A percentile compares a stretch with the other conserved stretches of the same genome.
phyloP scores from a whole-genome alignment of 306 rosid species.

The Sindora glabra region DNA sequence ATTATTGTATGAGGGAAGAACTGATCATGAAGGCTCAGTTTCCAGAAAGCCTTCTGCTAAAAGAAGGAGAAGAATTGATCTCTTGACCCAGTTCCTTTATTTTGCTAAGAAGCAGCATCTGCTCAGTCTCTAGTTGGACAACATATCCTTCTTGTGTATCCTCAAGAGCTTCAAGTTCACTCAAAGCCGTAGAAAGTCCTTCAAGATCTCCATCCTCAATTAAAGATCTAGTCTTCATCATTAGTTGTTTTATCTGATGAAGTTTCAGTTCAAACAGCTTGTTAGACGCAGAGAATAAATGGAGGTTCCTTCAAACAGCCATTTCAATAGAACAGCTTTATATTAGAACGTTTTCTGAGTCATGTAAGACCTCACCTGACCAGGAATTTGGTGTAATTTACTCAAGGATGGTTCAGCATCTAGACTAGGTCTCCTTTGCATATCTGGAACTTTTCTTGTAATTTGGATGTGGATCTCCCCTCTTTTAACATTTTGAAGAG shows the following conservation, averaged over 20 bases:
- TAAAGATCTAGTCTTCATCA: slow-evolving; percentile 47
- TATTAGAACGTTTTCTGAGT: neutral
- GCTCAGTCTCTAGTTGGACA: slow-evolving; percentile 76
- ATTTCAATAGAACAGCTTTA: too few species aligned
- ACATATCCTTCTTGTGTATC: slow-evolving; percentile 69
- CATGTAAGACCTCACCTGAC: slow-evolving; percentile 44
- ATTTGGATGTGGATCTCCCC: slow-evolving; percentile 89
- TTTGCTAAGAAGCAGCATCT: slow-evolving; percentile 74
- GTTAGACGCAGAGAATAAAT: slow-evolving; percentile 1
- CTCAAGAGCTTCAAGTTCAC: slow-evolving; percentile 68
- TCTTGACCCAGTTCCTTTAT: slow-evolving; percentile 77
- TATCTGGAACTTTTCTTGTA: slow-evolving; percentile 73
- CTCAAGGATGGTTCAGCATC: slow-evolving; percentile 64
- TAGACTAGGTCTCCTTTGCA: slow-evolving; percentile 46
- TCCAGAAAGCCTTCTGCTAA: slow-evolving; percentile 34
- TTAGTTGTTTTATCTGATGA: slow-evolving; percentile 67
- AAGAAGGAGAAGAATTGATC: slow-evolving; percentile 53
- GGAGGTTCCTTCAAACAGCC: neutral
- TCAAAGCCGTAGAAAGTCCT: slow-evolving; percentile 47
- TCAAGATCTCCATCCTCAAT: slow-evolving; percentile 64
- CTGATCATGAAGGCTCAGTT: slow-evolving; percentile 14
- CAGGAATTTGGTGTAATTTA: slow-evolving; percentile 61
- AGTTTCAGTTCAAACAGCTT: neutral
- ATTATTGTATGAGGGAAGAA: neutral
- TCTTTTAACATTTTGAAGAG: slow-evolving; percentile 82